A percentile compares a stretch with the other conserved stretches of the same genome.
Conservation (phyloP, 257 asterid genomes). For the Misopates orontium region DNA sequence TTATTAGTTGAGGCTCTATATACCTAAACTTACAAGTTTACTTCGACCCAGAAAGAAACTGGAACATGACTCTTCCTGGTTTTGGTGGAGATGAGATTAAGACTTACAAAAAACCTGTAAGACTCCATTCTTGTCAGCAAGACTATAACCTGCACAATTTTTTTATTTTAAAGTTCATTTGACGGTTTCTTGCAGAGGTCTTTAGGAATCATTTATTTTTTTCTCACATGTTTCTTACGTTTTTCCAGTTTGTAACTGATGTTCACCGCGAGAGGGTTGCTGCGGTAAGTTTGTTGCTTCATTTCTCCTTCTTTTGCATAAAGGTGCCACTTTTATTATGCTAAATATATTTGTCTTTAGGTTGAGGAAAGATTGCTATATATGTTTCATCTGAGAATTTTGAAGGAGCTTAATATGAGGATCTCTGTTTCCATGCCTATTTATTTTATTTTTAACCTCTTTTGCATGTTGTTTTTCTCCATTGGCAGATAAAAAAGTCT, state of each 20-base stretch:
- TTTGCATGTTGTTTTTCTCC: neutral
- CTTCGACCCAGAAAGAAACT: constrained; percentile 69
- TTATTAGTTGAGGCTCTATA: constrained; percentile 10
- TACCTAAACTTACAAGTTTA: constrained; percentile 29
- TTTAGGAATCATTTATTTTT: neutral
- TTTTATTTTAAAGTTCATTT: neutral
- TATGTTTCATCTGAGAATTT: neutral
- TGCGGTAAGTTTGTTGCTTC: constrained; percentile 48
- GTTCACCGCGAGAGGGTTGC: constrained; percentile 86
- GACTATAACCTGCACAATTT: neutral
- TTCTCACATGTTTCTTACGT: constrained; percentile 27
- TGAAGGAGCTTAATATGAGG: neutral
- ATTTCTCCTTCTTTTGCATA: constrained; percentile 8
- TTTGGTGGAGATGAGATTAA: constrained; percentile 93
- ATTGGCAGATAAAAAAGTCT: constrained; percentile 72
- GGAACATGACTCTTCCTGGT: constrained; percentile 88
- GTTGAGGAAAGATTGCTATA: neutral
- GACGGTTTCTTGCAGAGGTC: neutral
- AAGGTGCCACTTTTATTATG: neutral
- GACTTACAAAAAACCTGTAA: constrained; percentile 74
- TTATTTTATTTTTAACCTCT: neutral
- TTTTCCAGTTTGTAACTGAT: constrained; percentile 64
- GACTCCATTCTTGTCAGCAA: constrained; percentile 22
- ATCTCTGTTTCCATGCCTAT: neutral
- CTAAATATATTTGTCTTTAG: neutral